Conservation (phyloP, 108 stramenopile genomes). For the Cyclotella cryptica region DNA sequence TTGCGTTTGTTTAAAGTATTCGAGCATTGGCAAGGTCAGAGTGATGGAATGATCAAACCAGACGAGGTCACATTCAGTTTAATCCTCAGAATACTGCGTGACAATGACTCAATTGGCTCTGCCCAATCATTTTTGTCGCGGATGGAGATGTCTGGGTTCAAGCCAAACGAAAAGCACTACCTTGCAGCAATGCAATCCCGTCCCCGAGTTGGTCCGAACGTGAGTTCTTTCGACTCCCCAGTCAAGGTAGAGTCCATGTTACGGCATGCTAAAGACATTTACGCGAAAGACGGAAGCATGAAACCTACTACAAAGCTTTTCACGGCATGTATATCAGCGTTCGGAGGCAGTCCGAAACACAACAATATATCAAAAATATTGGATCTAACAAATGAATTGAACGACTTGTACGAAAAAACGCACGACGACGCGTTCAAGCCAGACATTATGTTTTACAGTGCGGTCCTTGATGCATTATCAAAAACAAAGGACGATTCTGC, state of each 20-base stretch:
- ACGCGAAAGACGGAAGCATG: slow-evolving; percentile 35
- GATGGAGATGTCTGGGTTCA: slow-evolving; percentile 37
- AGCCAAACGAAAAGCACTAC: slow-evolving; percentile 42
- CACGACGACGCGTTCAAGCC: slow-evolving; percentile 40
- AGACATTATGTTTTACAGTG: slow-evolving; percentile 41
- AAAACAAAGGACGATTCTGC: slow-evolving; percentile 29
- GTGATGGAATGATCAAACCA: slow-evolving; percentile 32
- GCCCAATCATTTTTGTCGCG: slow-evolving; percentile 23
- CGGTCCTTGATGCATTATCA: slow-evolving; percentile 41
- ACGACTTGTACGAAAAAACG: slow-evolving; percentile 34
- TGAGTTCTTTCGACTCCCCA: slow-evolving; percentile 27
- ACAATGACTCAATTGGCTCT: slow-evolving; percentile 30
- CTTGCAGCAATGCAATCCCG: slow-evolving; percentile 31
- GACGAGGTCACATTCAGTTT: slow-evolving; percentile 41
- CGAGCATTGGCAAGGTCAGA: slow-evolving; percentile 31
- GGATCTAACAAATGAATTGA: slow-evolving; percentile 40
- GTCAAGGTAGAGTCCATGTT: slow-evolving; percentile 35
- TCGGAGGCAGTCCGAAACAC: slow-evolving; percentile 22
- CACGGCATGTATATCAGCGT: slow-evolving; percentile 42
- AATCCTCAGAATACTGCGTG: slow-evolving; percentile 36
- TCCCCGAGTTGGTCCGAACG: slow-evolving; percentile 21
- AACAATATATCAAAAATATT: slow-evolving; percentile 34
- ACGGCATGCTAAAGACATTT: slow-evolving; percentile 35
- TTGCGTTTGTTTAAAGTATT: slow-evolving; percentile 37
- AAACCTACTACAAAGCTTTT: slow-evolving; percentile 45